Evolutionary conservation across 2,329 filamentous ascomycete genomes (phyloP), one percentile per base, ranked within the genome.

Genomic region (Fusarium caatingaense): DNA sequence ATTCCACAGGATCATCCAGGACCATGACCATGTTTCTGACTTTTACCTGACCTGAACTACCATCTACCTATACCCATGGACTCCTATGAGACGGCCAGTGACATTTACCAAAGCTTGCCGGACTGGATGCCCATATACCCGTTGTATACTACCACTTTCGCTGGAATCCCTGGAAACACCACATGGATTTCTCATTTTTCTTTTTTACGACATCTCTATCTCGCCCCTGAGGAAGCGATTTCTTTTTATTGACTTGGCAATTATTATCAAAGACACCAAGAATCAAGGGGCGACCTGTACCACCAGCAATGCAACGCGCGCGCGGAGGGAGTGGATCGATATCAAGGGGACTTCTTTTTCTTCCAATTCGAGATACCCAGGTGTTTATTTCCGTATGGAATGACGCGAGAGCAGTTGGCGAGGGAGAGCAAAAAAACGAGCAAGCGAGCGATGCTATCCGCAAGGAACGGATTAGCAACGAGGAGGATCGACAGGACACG

Each of bases 291-390:
- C 76, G 68, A 78, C 76, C 74, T 78, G 76, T 78, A 77, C 69
- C 68, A 78, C 71, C 75, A 76, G 71, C 73, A 74, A 75, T 73
- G 73, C 76, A 72, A 68, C 32, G 57, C 64, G 71, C 72, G 73
- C 69, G 67, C 71, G 65, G 70, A 74, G 70, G 49, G 72, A 72
- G 69, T 68, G 62, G 62, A 74, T 73, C 66, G 71, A 76, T 73
- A 74, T 72, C 68, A 72, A 70, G 77, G 76, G 72, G 72, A 72
- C 68, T 68, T 65, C 28, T 60, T 66, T 64, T 75, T 78, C 74
- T 78, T 74, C 75, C 75, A 75, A 78, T 73, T 78, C 72, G 74
- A 79, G 78, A 80, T 80, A 80, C 78, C 78, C 78, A 72, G 51
- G 51, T 68, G 73, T 70, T 75, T 74, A 69, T 75, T 75, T 48